A percentile compares a stretch with the other conserved stretches of the same genome.
phyloP scores from a whole-genome alignment of 2,329 filamentous ascomycete species.

The Cercospora sojina region DNA sequence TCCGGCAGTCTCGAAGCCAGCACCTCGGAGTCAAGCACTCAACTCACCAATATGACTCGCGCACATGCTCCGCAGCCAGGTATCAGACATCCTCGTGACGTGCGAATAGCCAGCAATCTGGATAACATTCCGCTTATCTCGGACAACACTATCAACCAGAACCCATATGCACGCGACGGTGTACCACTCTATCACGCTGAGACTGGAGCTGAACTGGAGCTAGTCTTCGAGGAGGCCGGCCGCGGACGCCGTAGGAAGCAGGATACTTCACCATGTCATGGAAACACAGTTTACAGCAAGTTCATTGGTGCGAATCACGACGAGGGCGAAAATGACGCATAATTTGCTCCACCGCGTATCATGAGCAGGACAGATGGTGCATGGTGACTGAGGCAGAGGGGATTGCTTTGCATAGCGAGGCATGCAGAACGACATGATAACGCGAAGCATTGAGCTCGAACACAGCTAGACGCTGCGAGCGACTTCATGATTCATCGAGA shows the following conservation, averaged over 20 bases:
- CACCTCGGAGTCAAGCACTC: background rate
- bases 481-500: background rate
- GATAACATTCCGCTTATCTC: conserved; percentile 10
- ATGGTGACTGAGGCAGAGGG: background rate
- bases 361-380: background rate
- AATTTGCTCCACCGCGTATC: background rate
- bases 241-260: background rate
- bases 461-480: background rate
- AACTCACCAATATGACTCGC: background rate
- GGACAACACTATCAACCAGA: background rate
- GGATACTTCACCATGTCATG: background rate
- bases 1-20: conserved; percentile 5
- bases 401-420: background rate
- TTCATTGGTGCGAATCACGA: background rate
- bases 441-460: background rate
- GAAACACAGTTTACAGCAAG: background rate
- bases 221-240: background rate
- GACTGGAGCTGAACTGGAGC: conserved; percentile 9
- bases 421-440: background rate
- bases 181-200: conserved; percentile 4
- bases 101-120: conserved; percentile 1
- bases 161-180: background rate
- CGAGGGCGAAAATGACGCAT: background rate
- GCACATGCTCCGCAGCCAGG: background rate
- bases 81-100: conserved; percentile 6